Conservation (phyloP, 2,329 filamentous ascomycete genomes). For the Sporothrix protearum region DNA sequence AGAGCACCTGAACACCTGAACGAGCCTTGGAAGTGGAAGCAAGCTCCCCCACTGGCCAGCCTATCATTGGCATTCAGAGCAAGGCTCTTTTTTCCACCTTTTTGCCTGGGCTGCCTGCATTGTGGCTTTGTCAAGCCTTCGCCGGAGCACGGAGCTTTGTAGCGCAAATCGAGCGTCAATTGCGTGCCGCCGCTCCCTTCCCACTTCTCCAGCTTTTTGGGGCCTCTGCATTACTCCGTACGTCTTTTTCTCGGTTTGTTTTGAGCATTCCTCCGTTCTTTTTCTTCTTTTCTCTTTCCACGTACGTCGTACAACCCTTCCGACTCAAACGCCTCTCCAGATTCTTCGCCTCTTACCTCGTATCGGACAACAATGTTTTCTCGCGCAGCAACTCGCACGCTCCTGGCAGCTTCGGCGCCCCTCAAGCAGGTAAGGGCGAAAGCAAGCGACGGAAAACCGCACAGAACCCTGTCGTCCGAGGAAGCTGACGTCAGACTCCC, state of each 20-base stretch:
- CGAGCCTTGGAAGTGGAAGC: too few species aligned
- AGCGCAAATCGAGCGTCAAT: neutral
- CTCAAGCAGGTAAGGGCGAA: constrained; percentile 56
- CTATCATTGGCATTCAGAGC: too few species aligned
- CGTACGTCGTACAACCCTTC: neutral
- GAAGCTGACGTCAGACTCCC: constrained; percentile 18
- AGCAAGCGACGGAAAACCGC: neutral
- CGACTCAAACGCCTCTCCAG: neutral
- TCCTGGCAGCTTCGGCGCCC: constrained; percentile 59
- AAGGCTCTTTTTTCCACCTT: neutral
- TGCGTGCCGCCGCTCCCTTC: neutral
- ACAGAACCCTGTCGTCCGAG: neutral
- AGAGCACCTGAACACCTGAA: neutral
- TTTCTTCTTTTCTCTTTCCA: neutral
- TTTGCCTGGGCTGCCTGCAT: neutral
- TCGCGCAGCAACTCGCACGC: constrained; percentile 60
- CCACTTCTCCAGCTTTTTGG: neutral
- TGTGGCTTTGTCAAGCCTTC: neutral
- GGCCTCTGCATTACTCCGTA: too few species aligned
- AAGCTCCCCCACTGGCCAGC: neutral
- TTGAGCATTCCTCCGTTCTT: neutral
- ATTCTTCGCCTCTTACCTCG: too few species aligned
- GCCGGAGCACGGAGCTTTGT: neutral
- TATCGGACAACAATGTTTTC: constrained; percentile 59
- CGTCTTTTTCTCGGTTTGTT: neutral